Conservation (phyloP, 805 yeast species). For the Wickerhamomyces tratensis region DNA sequence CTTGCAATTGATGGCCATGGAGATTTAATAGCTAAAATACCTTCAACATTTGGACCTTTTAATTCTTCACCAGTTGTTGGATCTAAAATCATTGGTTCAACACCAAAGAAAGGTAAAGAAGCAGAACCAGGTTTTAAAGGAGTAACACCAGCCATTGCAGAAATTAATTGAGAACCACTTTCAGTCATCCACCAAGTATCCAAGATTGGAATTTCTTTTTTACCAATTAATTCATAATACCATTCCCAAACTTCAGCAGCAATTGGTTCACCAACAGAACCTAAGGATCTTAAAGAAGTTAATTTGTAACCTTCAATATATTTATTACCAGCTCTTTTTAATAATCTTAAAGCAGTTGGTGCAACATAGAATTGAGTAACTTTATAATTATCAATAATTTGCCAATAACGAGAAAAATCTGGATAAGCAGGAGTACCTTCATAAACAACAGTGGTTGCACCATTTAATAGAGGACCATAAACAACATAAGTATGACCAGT, state of each 20-base stretch:
- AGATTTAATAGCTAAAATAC: conserved; percentile 82
- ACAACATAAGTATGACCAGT: conserved; percentile 96
- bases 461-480: conserved; percentile 84
- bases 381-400: conserved; percentile 82
- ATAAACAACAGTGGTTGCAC: conserved; percentile 87
- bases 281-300: conserved; percentile 81
- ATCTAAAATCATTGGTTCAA: conserved; percentile 83
- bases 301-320: conserved; percentile 75
- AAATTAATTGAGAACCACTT: conserved; percentile 90
- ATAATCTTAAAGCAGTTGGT: conserved; percentile 92
- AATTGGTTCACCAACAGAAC: conserved; percentile 98
- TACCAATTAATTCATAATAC: conserved; percentile 91
- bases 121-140: conserved; percentile 98
- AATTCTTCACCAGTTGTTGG: conserved; percentile 86
- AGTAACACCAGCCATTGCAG: conserved; percentile 90
- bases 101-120: conserved; percentile 92
- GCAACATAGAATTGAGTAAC: conserved; percentile 97
- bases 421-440: conserved; percentile 99
- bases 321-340: conserved; percentile 82
- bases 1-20: conserved; percentile 99
- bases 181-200: conserved; percentile 99
- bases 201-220: conserved; percentile 77
- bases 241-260: conserved; percentile 98
- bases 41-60: conserved; percentile 85
- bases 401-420: conserved; percentile 92